phyloP scores from a whole-genome alignment of 2,329 filamentous ascomycete genomes.

The Teratosphaeria pseudoeucalypti region DNA sequence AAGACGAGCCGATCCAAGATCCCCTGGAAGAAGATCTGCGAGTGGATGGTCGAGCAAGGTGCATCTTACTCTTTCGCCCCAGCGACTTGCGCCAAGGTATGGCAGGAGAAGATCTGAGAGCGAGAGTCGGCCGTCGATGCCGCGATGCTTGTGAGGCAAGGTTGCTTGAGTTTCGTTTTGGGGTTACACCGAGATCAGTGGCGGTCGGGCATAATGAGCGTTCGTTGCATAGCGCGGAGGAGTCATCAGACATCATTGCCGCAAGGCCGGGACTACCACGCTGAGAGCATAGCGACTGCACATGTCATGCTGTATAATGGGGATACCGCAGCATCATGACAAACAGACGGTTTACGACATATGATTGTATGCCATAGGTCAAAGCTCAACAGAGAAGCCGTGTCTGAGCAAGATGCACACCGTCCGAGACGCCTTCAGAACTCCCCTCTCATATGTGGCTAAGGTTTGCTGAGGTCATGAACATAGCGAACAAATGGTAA shows the following conservation, averaged over 20 bases:
- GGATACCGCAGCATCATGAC: neutral
- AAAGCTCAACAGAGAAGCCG: too few species aligned
- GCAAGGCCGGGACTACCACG: neutral
- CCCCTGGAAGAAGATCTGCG: conserved; percentile 49
- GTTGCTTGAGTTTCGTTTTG: neutral
- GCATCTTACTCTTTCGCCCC: conserved; percentile 51
- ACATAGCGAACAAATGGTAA: too few species aligned
- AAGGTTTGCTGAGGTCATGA: too few species aligned
- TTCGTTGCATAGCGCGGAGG: neutral
- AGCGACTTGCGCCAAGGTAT: conserved; percentile 54
- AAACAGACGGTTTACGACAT: neutral
- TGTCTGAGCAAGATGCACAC: too few species aligned
- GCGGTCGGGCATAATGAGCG: neutral
- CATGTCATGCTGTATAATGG: neutral
- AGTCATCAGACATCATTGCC: neutral
- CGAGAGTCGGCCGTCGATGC: neutral
- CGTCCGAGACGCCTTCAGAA: too few species aligned
- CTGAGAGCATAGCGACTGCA: neutral
- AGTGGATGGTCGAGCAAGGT: conserved; percentile 42
- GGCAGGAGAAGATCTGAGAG: conserved; percentile 33
- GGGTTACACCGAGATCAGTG: neutral
- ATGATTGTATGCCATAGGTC: neutral
- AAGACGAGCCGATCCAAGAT: conserved; percentile 29
- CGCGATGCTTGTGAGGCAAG: neutral
- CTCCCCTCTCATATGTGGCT: too few species aligned